Evolutionary conservation across 192 early-diverging fungal species (phyloP), one percentile per base, ranked within the genome.

Genomic region (Entomortierella lignicola): DNA sequence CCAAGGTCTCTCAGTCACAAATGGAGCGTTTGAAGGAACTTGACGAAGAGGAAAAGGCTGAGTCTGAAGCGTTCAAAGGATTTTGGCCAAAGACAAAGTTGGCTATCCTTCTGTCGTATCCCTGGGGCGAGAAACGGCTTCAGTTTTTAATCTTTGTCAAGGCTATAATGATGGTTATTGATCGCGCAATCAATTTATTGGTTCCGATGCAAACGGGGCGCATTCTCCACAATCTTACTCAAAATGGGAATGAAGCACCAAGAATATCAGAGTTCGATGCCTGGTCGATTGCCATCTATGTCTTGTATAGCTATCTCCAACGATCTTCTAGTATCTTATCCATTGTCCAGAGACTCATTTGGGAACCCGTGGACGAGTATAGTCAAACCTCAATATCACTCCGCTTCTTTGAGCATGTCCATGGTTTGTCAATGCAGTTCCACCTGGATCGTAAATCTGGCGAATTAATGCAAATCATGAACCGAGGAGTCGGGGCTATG

Each of bases 371-470:
- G 18, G 41, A 56, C 0, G 54, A 66, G n/a, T 44, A 56, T 25
- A 31, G 13, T 8, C 1, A 5, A 3, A 55, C 13, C 12, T 66
- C 64, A 5, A 56, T 56, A 21, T 25, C 64, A 11, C 17, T 66
- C 23, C 64, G 54, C 21, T 66, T 92, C 83, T 82, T 91, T 42
- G 69, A 77, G 18, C 90, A 91, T 61, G 68, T 91, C 43, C 90
- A 90, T 52, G 66, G 65, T 15, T 63, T 92, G 37, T 86, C 85
- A 0, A 69, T 92, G 13, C 82, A 89, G 56, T 92, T 84, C 60
- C 91, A 91, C 66, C 69, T 91, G 52, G 83, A 85, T 43, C 57
- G 85, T 23, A 90, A 92, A 62, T 87, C 90, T 4, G 85, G 87
- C 10, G 58, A 92, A 56, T 70, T 90, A 4, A 81, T 91, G 31